Evolutionary conservation across 192 early-diverging fungal species (phyloP).

Genomic region (Phlyctochytrium bullatum): DNA sequence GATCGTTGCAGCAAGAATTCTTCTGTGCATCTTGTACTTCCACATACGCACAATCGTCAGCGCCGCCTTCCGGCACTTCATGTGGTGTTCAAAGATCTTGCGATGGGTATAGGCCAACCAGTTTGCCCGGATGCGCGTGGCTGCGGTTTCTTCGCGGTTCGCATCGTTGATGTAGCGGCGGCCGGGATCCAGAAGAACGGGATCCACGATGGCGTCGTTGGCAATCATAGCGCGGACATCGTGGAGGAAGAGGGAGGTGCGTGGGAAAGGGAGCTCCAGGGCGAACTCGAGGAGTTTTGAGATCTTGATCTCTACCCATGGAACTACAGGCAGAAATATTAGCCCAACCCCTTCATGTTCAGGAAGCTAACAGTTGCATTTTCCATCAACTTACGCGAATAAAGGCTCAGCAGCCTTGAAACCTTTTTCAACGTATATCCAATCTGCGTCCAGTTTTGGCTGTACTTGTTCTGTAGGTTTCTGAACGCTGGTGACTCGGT

Average conservation of each 20-base stretch:
- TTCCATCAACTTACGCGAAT: neutral
- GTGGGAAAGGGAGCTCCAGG: constrained; percentile 1
- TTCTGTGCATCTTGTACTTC: constrained; percentile 13
- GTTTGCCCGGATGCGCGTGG: constrained; percentile 12
- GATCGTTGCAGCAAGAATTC: constrained; percentile 7
- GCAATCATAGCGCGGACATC: neutral
- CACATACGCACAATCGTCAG: constrained; percentile 8
- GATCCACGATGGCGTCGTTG: constrained; percentile 13
- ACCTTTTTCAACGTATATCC: neutral
- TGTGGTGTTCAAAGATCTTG: constrained; percentile 4
- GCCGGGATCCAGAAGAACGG: constrained; percentile 14
- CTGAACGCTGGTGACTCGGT: neutral
- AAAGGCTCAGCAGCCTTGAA: neutral
- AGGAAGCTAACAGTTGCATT: neutral
- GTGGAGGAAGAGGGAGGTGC: neutral
- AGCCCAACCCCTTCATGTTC: no score
- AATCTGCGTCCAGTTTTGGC: neutral
- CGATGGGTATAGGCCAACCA: constrained; percentile 1
- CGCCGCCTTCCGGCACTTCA: constrained; percentile 4
- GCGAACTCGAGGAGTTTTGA: constrained; percentile 3
- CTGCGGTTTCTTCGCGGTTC: constrained; percentile 8
- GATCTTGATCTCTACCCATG: constrained; percentile 21
- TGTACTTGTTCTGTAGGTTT: neutral
- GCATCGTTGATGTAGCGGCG: constrained; percentile 12
- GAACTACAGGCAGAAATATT: neutral